Conservation (phyloP, 2,329 filamentous ascomycete genomes). For the Emergomyces orientalis region DNA sequence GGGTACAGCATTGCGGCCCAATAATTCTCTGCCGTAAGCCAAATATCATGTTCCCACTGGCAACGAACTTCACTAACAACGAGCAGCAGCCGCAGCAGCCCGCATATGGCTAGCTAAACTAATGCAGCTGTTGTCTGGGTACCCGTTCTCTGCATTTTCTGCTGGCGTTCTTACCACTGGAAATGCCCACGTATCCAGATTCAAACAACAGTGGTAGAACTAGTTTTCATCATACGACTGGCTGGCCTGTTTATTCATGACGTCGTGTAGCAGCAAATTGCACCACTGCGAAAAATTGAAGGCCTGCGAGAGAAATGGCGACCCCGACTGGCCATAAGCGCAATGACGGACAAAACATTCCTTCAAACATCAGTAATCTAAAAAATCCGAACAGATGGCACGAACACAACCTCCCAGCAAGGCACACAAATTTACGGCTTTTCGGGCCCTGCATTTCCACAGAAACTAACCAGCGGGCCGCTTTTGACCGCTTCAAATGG, state of each 20-base stretch:
- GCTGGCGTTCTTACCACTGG: not conserved
- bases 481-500: not conserved
- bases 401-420: not conserved
- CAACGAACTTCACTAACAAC: not conserved
- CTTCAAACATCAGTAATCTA: not conserved
- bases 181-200: not conserved
- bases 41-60: not conserved
- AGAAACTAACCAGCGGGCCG: not conserved
- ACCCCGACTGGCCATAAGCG: not conserved
- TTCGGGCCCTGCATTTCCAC: not conserved
- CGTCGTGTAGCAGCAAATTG: not conserved
- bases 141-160: slow-evolving; percentile 1
- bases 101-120: not conserved
- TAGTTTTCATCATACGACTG: not conserved
- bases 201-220: not conserved
- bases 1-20: not conserved
- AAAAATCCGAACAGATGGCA: not conserved
- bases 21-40: not conserved
- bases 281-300: not conserved
- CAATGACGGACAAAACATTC: not conserved
- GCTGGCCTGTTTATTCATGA: not conserved
- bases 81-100: not conserved
- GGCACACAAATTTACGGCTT: not conserved
- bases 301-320: not conserved
- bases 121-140: not conserved